Conservation (phyloP, 805 yeast genomes). For the Zygosaccharomyces pseudorouxii region DNA sequence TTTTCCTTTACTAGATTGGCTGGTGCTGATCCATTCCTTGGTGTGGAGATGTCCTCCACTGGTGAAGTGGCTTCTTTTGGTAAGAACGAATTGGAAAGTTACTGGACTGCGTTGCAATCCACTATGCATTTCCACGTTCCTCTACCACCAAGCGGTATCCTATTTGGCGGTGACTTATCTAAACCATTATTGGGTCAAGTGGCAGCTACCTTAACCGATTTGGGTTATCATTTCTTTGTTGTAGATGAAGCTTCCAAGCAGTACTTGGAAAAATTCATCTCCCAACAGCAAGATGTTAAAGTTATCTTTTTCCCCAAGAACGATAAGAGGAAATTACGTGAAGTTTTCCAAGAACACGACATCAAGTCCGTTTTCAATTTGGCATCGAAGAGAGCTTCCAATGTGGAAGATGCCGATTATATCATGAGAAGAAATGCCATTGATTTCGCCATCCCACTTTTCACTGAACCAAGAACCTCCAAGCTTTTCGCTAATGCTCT, state of each 20-base stretch:
- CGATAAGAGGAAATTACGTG: constrained; percentile 90
- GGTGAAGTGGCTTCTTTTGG: constrained; percentile 99
- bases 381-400: constrained; percentile 85
- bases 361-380: constrained; percentile 87
- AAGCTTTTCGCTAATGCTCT: constrained; percentile 79
- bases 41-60: constrained; percentile 99
- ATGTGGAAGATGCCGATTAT: constrained; percentile 81
- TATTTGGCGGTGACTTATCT: constrained; percentile 90
- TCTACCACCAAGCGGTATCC: constrained; percentile 78
- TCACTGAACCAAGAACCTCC: constrained; percentile 95
- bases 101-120: constrained; percentile 96
- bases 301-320: constrained; percentile 85
- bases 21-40: constrained; percentile 98
- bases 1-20: constrained; percentile 97
- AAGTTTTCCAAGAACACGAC: constrained; percentile 82
- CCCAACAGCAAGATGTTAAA: constrained; percentile 35
- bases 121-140: constrained; percentile 97
- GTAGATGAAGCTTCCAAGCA: constrained; percentile 68
- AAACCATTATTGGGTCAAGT: constrained; percentile 68
- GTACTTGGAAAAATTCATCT: constrained; percentile 53
- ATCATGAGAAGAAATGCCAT: constrained; percentile 99
- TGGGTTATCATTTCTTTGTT: constrained; percentile 74
- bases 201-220: constrained; percentile 59
- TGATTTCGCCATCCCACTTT: constrained; percentile 93
- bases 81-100: constrained; percentile 75